phyloP scores from a whole-genome alignment of 2,329 filamentous ascomycete species.

The Colletotrichum endophyticum region DNA sequence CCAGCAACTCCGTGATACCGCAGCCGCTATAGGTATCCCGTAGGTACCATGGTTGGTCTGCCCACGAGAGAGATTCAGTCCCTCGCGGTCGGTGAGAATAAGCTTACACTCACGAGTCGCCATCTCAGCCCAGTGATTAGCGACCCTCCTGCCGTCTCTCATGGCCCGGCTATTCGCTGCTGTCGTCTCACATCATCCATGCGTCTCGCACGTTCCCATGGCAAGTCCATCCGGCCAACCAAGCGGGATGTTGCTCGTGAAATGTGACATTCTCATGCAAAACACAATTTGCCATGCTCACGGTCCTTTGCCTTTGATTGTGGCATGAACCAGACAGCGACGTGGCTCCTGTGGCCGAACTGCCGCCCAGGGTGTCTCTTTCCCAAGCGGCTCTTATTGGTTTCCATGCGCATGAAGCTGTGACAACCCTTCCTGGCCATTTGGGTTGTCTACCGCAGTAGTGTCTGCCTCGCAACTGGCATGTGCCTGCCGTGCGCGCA shows the following conservation, averaged over 20 bases:
- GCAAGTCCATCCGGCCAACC: neutral
- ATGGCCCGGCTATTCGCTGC: neutral
- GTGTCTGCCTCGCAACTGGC: neutral
- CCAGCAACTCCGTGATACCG: conserved; percentile 10
- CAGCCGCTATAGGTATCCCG: neutral
- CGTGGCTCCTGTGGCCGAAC: neutral
- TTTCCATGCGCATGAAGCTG: conserved; percentile 15
- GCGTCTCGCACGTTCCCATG: conserved; percentile 5
- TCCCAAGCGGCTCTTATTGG: neutral
- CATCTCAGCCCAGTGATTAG: neutral
- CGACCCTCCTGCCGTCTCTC: neutral
- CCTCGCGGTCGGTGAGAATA: conserved; percentile 11
- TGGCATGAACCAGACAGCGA: neutral
- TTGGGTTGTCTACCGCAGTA: neutral
- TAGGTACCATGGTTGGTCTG: neutral
- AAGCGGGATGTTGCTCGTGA: neutral
- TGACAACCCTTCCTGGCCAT: neutral
- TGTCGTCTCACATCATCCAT: conserved; percentile 17
- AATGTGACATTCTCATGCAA: conserved; percentile 1
- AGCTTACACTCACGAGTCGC: conserved; percentile 10
- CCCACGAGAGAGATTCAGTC: neutral
- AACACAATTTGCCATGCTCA: neutral
- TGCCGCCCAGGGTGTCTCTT: neutral
- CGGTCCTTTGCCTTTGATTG: neutral
- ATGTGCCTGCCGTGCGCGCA: conserved; percentile 4